Evolutionary conservation across 805 yeast species (phyloP).

Genomic region (Lachancea kluyveri): DNA sequence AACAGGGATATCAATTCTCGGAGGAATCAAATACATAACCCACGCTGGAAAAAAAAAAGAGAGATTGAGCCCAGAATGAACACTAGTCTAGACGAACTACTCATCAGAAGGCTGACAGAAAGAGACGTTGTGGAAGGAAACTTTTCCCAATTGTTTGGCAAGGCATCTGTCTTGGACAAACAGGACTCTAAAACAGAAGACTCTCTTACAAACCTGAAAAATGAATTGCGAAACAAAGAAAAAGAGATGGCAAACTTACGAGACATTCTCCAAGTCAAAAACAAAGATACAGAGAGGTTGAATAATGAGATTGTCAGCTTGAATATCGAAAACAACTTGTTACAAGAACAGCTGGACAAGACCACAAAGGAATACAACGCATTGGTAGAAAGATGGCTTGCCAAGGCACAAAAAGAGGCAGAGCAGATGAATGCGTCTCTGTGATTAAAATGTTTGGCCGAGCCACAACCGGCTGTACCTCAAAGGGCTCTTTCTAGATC

Average conservation of each 20-base stretch:
- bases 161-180: constrained; percentile 2
- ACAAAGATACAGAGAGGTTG: constrained; percentile 49
- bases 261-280: constrained; percentile 36
- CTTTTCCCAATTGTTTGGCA: constrained; percentile 17
- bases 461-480: no score
- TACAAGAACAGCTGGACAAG: constrained; percentile 29
- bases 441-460: no score
- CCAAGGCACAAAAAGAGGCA: constrained; percentile 51
- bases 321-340: constrained; percentile 47
- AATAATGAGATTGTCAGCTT: constrained; percentile 62
- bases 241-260: constrained; percentile 23
- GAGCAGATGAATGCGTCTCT: constrained; percentile 45
- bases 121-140: constrained; percentile 18
- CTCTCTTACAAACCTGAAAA: constrained; percentile 10
- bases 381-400: constrained; percentile 54
- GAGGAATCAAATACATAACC: no score
- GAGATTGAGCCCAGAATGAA: no score
- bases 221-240: constrained; percentile 17
- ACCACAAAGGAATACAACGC: constrained; percentile 44
- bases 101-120: constrained; percentile 11
- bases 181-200: constrained; percentile 1
- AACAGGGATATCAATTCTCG: no score
- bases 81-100: constrained; percentile 10
- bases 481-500: no score
- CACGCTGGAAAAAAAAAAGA: no score